Evolutionary conservation across 2,329 filamentous ascomycete species (phyloP), one percentile per base, ranked within the genome.

Genomic region (Volutella citrinella): DNA sequence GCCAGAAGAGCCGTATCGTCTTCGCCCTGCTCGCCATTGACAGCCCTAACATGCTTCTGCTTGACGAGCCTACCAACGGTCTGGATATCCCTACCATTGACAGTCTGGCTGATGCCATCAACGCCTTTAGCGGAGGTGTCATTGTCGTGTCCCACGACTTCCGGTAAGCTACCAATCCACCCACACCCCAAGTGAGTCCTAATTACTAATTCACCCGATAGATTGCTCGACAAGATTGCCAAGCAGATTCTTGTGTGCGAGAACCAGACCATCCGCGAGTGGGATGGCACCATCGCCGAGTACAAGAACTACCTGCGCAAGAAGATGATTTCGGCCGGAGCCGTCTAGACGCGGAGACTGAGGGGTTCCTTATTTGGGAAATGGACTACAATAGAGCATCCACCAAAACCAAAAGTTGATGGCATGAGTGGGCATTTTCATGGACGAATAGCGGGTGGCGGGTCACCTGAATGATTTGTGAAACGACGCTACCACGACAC

Each of bases 181-280:
- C n/a, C n/a, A n/a, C n/a, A n/a, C n/a, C n/a, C n/a, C n/a, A n/a
- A n/a, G n/a, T n/a, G n/a, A n/a, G n/a, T n/a, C n/a, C n/a, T n/a
- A n/a, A n/a, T n/a, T n/a, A n/a, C 13, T 9, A 23, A 15, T 32
- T 16, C 21, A 14, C n/a, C n/a, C n/a, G n/a, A n/a, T 38, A 94
- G 91, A 75, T 75, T 98, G 57, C 82, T 98, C 49, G 93, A 98
- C 80, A 96, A 95, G 77, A 97, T 98, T 64, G 93, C 93, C 54
- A 98, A 98, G 78, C 88, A 98, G 66, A 98, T 98, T 67, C 82
- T 98, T 70, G 93, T 98, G 36, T 98, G 94, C 69, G 93, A 98
- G 72, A 89, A 98, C 81, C 89, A 90, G 78, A 90, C 89, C 11
- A 89, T 97, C 54, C 82, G 77, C 54, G 70, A 80, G 56, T 98